Percentiles rank a stretch among this genome's conserved stretches.
Conservation (phyloP, 1,284 basidiomycete genomes). For the Austroboletus olivaceoglutinosus region DNA sequence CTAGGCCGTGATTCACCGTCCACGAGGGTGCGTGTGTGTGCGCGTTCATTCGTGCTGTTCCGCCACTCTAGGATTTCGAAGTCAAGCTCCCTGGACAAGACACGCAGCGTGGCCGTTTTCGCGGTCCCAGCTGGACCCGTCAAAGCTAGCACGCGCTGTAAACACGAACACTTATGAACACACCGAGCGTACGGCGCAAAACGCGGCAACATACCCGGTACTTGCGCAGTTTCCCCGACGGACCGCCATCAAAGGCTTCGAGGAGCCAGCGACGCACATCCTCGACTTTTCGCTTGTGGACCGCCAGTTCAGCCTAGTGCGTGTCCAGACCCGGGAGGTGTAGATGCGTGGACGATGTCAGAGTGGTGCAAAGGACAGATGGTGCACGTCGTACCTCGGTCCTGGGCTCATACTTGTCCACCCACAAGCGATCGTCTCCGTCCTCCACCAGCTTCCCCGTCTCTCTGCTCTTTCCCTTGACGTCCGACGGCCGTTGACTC, state of each 20-base stretch:
- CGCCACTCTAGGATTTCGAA: conserved; percentile 89
- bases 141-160: conserved; percentile 78
- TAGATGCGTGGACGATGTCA: background rate
- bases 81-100: conserved; percentile 73
- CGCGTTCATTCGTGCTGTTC: conserved; percentile 52
- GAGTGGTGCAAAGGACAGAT: background rate
- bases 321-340: too few species aligned
- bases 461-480: conserved; percentile 50
- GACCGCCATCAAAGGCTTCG: conserved; percentile 77
- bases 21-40: conserved; percentile 1
- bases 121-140: conserved; percentile 90
- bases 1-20: conserved; percentile 1
- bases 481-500: conserved; percentile 16
- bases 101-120: conserved; percentile 83
- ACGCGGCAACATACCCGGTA: conserved; percentile 61
- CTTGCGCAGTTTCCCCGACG: conserved; percentile 63
- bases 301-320: conserved; percentile 69
- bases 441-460: background rate
- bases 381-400: conserved; percentile 51
- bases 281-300: conserved; percentile 84
- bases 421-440: conserved; percentile 63
- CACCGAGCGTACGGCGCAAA: background rate
- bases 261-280: conserved; percentile 83
- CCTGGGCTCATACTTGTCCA: conserved; percentile 72
- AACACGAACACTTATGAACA: background rate